These are phyloP conservation scores for Xylaria sp. DNA, from an alignment of 2,329 filamentous ascomycete species.

Conservation along the genomic window DNA sequence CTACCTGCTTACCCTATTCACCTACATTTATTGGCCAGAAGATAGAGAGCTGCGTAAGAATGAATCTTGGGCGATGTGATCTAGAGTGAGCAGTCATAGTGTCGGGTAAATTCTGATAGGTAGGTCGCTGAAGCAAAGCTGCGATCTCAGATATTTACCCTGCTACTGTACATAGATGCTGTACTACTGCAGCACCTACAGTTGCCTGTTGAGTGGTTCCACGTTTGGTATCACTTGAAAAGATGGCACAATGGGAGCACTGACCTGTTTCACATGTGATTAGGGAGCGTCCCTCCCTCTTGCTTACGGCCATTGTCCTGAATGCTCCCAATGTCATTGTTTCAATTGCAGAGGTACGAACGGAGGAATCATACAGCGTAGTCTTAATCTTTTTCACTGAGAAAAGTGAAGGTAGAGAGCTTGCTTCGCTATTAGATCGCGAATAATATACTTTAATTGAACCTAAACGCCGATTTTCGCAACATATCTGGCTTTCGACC, in stretches of 20 bases:
- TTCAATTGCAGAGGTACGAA: no score
- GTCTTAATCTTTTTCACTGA: background rate
- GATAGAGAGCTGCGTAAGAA: no score
- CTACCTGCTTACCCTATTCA: no score
- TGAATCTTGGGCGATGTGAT: background rate
- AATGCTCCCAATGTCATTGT: no score
- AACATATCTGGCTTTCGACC: background rate
- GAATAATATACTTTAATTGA: background rate
- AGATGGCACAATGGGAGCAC: background rate
- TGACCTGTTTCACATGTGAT: conserved; percentile 1
- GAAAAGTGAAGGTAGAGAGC: background rate
- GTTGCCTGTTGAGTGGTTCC: background rate
- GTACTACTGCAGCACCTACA: background rate
- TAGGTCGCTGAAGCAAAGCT: background rate
- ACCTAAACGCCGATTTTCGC: conserved; percentile 2
- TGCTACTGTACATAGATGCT: background rate
- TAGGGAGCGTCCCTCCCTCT: background rate
- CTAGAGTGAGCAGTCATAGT: no score
- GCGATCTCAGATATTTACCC: background rate
- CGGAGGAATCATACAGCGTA: background rate
- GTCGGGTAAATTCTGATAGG: background rate
- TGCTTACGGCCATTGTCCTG: background rate
- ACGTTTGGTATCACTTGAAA: no score
- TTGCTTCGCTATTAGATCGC: background rate
- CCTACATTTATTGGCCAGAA: background rate